Evolutionary conservation across 257 asterid species (phyloP).

Genomic region (Avicennia marina): DNA sequence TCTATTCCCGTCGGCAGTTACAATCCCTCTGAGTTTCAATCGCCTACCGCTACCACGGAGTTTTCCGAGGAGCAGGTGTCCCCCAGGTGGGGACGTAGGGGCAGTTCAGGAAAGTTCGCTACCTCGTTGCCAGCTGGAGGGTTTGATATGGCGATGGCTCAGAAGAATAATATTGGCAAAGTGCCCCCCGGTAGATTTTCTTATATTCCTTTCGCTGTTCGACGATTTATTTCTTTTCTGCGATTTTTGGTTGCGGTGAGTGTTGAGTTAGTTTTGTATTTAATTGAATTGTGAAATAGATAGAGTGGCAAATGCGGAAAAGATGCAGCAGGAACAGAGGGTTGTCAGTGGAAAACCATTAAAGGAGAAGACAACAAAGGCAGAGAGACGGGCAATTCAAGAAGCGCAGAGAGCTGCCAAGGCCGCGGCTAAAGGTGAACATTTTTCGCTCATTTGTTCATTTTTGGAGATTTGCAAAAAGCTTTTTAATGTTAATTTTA

Average conservation of each 20-base stretch:
- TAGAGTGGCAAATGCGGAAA: constrained; percentile 43
- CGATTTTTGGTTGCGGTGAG: background rate
- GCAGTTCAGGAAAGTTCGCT: constrained; percentile 55
- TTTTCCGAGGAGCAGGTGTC: constrained; percentile 35
- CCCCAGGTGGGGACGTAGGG: constrained; percentile 32
- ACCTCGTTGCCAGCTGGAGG: constrained; percentile 63
- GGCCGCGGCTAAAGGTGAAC: constrained; percentile 56
- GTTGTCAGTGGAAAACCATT: constrained; percentile 34
- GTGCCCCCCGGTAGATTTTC: constrained; percentile 40
- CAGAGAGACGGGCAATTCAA: constrained; percentile 78
- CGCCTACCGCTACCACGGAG: constrained; percentile 39
- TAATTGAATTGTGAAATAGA: constrained; percentile 35
- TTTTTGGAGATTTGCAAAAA: background rate
- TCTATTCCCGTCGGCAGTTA: constrained; percentile 65
- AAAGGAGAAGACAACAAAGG: constrained; percentile 70
- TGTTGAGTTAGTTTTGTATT: constrained; percentile 12
- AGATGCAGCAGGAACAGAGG: constrained; percentile 39
- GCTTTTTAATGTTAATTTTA: too few species aligned
- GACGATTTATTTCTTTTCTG: background rate
- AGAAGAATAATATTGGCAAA: constrained; percentile 37
- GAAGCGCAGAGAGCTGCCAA: constrained; percentile 89
- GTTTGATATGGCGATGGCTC: constrained; percentile 38
- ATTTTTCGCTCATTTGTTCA: background rate
- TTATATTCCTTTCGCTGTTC: background rate
- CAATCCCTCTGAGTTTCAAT: constrained; percentile 64